Evolutionary conservation across 495 filamentous ascomycete genomes (phyloP).

Genomic region (Hypoxylon crocopeplum): DNA sequence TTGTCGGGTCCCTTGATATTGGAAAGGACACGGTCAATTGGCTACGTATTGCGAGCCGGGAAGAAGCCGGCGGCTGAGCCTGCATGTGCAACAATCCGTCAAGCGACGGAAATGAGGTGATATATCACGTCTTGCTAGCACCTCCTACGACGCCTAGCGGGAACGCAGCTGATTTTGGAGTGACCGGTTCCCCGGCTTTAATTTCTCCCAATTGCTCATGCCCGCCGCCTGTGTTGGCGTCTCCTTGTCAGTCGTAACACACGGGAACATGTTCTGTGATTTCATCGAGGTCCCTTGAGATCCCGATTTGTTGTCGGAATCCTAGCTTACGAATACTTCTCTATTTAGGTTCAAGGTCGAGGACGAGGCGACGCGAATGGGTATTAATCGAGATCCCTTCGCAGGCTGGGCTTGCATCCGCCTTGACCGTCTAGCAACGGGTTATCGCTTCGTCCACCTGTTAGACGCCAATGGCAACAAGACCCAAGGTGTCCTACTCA

Average conservation of each 20-base stretch:
- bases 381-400: constrained; percentile 60
- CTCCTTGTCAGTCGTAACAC: constrained; percentile 20
- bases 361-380: constrained; percentile 61
- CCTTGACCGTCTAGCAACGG: constrained; percentile 78
- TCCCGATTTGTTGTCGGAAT: constrained; percentile 25
- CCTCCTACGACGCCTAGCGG: constrained; percentile 6
- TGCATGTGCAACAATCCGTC: constrained; percentile 35
- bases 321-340: constrained; percentile 30
- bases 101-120: constrained; percentile 24
- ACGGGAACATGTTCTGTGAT: constrained; percentile 17
- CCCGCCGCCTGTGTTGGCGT: constrained; percentile 5
- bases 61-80: constrained; percentile 29
- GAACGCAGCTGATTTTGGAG: constrained; percentile 11
- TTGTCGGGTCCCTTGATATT: constrained; percentile 12
- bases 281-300: constrained; percentile 20
- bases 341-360: constrained; percentile 77
- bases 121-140: constrained; percentile 11
- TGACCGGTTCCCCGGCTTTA: neutral
- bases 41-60: constrained; percentile 14
- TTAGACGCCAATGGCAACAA: constrained; percentile 65
- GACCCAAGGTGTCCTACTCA: constrained; percentile 70
- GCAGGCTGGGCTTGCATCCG: constrained; percentile 89
- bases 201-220: neutral
- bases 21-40: constrained; percentile 11
- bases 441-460: constrained; percentile 78